Percentiles rank a stretch among this genome's conserved stretches.
These are phyloP conservation scores for Botrytis cinerea DNA, from an alignment of 2,329 filamentous ascomycete species.

Conservation along the genomic window DNA sequence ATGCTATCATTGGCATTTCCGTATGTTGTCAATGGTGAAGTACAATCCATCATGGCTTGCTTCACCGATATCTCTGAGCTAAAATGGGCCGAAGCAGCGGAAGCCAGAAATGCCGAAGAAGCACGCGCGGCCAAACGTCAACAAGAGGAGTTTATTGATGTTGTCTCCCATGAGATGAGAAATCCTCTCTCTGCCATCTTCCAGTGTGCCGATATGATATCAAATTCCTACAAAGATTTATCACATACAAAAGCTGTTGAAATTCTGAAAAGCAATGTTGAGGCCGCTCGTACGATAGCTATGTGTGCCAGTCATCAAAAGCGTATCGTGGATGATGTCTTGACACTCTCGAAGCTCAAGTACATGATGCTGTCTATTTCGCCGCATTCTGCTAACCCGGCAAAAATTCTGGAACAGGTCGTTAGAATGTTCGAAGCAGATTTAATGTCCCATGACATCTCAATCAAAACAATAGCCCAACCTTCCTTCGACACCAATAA, in stretches of 20 bases:
- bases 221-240: constrained; percentile 44
- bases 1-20: constrained; percentile 33
- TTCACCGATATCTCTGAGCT: constrained; percentile 39
- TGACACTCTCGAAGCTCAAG: constrained; percentile 75
- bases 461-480: constrained; percentile 65
- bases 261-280: constrained; percentile 56
- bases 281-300: constrained; percentile 76
- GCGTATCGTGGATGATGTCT: constrained; percentile 72
- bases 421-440: constrained; percentile 81
- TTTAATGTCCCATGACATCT: constrained; percentile 67
- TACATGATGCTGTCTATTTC: constrained; percentile 73
- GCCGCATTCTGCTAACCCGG: constrained; percentile 66
- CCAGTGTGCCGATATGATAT: constrained; percentile 73
- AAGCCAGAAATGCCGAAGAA: constrained; percentile 50
- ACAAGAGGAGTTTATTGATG: constrained; percentile 82
- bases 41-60: constrained; percentile 37
- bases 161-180: constrained; percentile 70
- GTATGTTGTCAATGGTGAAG: constrained; percentile 32
- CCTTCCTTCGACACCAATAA: constrained; percentile 58
- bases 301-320: constrained; percentile 81
- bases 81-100: constrained; percentile 37
- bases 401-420: constrained; percentile 61
- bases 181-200: constrained; percentile 76
- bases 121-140: constrained; percentile 63
- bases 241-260: constrained; percentile 49